Percentiles rank a stretch among this genome's conserved stretches.
phyloP scores from a whole-genome alignment of 208 protist genomes.

The Crithidia acanthocephali region DNA sequence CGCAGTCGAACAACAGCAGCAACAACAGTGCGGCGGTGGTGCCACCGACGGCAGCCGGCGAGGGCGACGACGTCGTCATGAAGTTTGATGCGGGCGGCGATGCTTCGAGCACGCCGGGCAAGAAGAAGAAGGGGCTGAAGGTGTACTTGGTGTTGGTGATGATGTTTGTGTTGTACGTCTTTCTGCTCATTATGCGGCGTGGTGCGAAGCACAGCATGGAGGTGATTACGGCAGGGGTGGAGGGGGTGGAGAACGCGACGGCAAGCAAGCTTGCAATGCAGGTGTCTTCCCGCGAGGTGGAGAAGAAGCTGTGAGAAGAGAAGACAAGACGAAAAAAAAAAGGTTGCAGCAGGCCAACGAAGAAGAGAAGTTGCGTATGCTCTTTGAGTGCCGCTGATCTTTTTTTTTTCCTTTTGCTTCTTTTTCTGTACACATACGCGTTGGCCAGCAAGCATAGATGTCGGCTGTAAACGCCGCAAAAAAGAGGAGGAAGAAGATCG shows the following conservation, averaged over 20 bases:
- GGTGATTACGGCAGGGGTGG: not conserved
- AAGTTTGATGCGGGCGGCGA: slow-evolving; percentile 8
- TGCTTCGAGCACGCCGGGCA: not conserved
- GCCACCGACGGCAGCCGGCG: not conserved
- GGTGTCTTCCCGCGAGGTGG: slow-evolving; percentile 6
- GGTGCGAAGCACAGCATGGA: slow-evolving; percentile 6
- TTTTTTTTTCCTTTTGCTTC: too few relatives aligned
- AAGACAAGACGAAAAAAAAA: too few relatives aligned
- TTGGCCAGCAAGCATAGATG: too few relatives aligned
- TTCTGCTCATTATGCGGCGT: slow-evolving; percentile 29
- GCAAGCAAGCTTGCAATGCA: slow-evolving; percentile 4
- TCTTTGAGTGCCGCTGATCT: too few relatives aligned
- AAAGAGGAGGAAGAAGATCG: too few relatives aligned
- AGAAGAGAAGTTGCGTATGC: too few relatives aligned
- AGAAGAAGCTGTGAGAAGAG: not conserved
- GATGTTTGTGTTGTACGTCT: slow-evolving; percentile 45
- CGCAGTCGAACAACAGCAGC: not conserved
- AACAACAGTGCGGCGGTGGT: not conserved
- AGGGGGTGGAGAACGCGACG: not conserved
- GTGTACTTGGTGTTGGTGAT: slow-evolving; percentile 39
- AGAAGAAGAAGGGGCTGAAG: slow-evolving; percentile 35
- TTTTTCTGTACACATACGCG: too few relatives aligned
- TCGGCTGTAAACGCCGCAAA: too few relatives aligned
- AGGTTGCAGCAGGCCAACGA: too few relatives aligned
- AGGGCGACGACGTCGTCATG: slow-evolving; percentile 24